Conservation (phyloP, 1,284 basidiomycete species). For the Papiliotrema terrestris region DNA sequence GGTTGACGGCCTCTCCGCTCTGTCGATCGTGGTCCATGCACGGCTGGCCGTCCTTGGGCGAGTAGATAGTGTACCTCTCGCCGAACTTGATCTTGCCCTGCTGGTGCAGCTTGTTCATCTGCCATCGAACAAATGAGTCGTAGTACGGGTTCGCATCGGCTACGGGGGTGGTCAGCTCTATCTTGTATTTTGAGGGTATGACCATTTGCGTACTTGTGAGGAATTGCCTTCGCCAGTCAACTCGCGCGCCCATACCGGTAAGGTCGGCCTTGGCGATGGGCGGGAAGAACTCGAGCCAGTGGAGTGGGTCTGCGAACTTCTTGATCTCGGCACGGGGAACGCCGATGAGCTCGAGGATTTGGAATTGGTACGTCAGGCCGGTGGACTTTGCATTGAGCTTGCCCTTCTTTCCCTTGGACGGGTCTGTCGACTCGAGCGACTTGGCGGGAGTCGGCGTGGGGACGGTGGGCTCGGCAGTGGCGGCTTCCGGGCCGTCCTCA, state of each 20-base stretch:
- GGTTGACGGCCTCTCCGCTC: slow-evolving; percentile 91
- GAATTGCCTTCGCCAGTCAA: slow-evolving; percentile 97
- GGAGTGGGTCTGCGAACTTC: slow-evolving; percentile 86
- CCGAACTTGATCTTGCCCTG: slow-evolving; percentile 95
- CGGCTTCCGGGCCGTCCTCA: slow-evolving; percentile 42
- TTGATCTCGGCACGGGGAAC: slow-evolving; percentile 88
- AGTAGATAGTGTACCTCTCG: slow-evolving; percentile 97
- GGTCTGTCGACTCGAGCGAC: slow-evolving; percentile 39
- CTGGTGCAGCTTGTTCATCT: slow-evolving; percentile 86
- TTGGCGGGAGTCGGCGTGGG: slow-evolving; percentile 36
- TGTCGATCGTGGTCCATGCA: slow-evolving; percentile 99
- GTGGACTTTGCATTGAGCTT: slow-evolving; percentile 92
- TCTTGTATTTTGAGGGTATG: background rate
- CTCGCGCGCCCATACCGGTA: slow-evolving; percentile 80
- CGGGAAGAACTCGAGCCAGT: slow-evolving; percentile 95
- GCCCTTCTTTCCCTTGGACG: slow-evolving; percentile 86
- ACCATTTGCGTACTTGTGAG: slow-evolving; percentile 58
- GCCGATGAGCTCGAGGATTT: slow-evolving; percentile 93
- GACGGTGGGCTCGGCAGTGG: slow-evolving; percentile 26
- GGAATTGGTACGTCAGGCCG: slow-evolving; percentile 95
- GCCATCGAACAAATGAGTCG: slow-evolving; percentile 97
- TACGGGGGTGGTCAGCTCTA: slow-evolving; percentile 14
- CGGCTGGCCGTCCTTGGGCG: slow-evolving; percentile 97
- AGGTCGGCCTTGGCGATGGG: slow-evolving; percentile 92
- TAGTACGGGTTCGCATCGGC: slow-evolving; percentile 94